Evolutionary conservation across 192 early-diverging fungal species (phyloP).

Genomic region (Gigaspora rosea): DNA sequence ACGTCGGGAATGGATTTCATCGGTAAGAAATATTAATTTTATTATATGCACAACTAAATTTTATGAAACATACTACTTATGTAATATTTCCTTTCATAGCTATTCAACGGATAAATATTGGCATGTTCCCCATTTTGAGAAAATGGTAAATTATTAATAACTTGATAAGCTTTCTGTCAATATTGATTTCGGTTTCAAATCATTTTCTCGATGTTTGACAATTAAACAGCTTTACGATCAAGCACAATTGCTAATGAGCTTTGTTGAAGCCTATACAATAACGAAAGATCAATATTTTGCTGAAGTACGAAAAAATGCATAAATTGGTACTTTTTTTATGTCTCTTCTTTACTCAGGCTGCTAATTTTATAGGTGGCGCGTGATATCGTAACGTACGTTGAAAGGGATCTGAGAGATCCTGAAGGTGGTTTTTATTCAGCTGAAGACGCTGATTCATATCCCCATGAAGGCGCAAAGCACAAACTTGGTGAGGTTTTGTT

Average conservation of each 20-base stretch:
- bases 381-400: conserved; percentile 61
- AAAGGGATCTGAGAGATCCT: conserved; percentile 48
- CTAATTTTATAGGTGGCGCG: conserved; percentile 34
- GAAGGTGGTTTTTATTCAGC: conserved; percentile 62
- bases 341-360: background rate
- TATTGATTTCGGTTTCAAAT: too few species aligned
- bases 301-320: conserved; percentile 30
- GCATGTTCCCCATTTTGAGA: conserved; percentile 74
- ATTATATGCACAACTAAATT: background rate
- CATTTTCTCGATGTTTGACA: too few species aligned
- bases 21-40: conserved; percentile 29
- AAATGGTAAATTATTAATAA: conserved; percentile 46
- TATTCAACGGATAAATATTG: conserved; percentile 35
- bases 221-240: conserved; percentile 59
- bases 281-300: conserved; percentile 52
- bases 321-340: background rate
- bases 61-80: background rate
- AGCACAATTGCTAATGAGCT: conserved; percentile 59
- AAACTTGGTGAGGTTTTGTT: conserved; percentile 45
- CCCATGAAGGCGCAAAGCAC: conserved; percentile 40
- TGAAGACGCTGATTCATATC: conserved; percentile 66
- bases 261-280: conserved; percentile 46
- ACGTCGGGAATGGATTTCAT: conserved; percentile 55
- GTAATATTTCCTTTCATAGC: background rate
- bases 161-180: background rate